Evolutionary conservation across 75 land plant species (phyloP).

Genomic region (Cryptomeria japonica): DNA sequence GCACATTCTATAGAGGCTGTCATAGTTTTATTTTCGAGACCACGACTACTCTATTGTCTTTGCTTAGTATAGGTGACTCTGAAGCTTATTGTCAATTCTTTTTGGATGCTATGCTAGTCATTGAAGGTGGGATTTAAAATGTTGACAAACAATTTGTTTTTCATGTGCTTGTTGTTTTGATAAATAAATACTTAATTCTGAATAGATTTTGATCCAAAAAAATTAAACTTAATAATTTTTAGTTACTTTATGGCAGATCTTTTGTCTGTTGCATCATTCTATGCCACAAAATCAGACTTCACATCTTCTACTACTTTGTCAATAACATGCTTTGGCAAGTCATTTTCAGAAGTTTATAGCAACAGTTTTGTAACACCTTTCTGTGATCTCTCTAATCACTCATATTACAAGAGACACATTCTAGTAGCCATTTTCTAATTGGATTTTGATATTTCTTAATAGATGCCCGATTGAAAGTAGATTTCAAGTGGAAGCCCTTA

Average conservation of each 20-base stretch:
- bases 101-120: slow-evolving; percentile 57
- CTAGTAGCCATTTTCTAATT: slow-evolving; percentile 78
- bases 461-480: slow-evolving; percentile 74
- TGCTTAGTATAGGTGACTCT: slow-evolving; percentile 79
- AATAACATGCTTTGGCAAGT: slow-evolving; percentile 61
- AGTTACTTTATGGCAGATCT: slow-evolving; percentile 56
- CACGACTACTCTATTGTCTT: slow-evolving; percentile 60
- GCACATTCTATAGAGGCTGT: slow-evolving; percentile 41
- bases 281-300: slow-evolving; percentile 20
- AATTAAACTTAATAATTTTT: not conserved
- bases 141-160: not conserved
- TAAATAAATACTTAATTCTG: not conserved
- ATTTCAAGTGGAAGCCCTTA: slow-evolving; percentile 79
- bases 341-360: slow-evolving; percentile 47
- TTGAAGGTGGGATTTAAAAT: slow-evolving; percentile 58
- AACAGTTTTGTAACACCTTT: slow-evolving; percentile 25
- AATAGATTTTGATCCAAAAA: not conserved
- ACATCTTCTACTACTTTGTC: slow-evolving; percentile 33
- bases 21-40: slow-evolving; percentile 88
- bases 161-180: too few relatives aligned
- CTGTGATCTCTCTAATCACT: slow-evolving; percentile 62
- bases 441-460: slow-evolving; percentile 62
- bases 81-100: slow-evolving; percentile 76
- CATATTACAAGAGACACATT: slow-evolving; percentile 57
- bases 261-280: slow-evolving; percentile 54